These are phyloP conservation scores for Mycena haematopus DNA, from an alignment of 768 basidiomycete genomes.

Conservation along the genomic window DNA sequence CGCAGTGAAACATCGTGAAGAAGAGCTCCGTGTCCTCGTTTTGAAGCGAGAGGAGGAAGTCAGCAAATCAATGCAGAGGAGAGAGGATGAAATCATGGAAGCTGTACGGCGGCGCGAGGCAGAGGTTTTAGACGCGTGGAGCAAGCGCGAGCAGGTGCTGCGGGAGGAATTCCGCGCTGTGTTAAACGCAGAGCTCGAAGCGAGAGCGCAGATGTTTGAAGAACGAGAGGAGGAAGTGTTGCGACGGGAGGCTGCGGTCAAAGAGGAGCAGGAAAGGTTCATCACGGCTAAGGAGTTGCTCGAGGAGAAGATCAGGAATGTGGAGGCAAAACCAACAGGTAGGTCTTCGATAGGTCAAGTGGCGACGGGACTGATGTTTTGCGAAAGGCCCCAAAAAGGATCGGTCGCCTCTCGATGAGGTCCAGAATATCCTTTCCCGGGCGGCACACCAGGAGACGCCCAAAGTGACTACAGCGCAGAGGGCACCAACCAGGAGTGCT, in stretches of 20 bases:
- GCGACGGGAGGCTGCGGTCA: conserved; percentile 28
- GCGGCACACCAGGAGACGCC: conserved; percentile 29
- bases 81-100: conserved; percentile 48
- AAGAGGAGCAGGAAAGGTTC: conserved; percentile 56
- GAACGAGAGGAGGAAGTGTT: conserved; percentile 58
- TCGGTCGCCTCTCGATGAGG: conserved; percentile 71
- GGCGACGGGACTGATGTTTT: conserved; percentile 1
- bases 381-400: conserved; percentile 36
- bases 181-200: conserved; percentile 50
- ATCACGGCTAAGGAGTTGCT: conserved; percentile 54
- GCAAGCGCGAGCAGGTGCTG: conserved; percentile 75
- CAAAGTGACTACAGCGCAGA: conserved; percentile 40
- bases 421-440: conserved; percentile 65
- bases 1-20: conserved; percentile 36
- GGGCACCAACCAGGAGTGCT: conserved; percentile 26
- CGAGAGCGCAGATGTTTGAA: conserved; percentile 55
- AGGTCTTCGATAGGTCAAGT: not conserved
- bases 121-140: conserved; percentile 68
- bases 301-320: conserved; percentile 54
- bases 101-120: conserved; percentile 71
- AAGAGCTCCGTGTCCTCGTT: conserved; percentile 29
- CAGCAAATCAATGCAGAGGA: conserved; percentile 30
- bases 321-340: conserved; percentile 41
- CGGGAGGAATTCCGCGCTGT: conserved; percentile 28
- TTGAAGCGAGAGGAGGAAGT: conserved; percentile 30